Evolutionary conservation across 1,284 basidiomycete species (phyloP), one percentile per base, ranked within the genome.

Genomic region (Gastroboletus turbinatus): DNA sequence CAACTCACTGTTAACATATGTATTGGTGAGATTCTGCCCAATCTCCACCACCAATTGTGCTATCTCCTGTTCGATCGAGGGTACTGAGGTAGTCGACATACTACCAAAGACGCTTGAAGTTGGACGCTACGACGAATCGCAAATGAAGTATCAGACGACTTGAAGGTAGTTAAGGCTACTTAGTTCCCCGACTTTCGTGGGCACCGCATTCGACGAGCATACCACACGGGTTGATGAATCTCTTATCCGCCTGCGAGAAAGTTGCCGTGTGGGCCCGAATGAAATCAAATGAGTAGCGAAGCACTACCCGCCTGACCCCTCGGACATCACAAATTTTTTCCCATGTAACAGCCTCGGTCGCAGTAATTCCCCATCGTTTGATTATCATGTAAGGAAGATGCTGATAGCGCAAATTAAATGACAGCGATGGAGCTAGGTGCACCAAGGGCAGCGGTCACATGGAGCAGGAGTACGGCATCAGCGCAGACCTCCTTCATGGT

Each of bases 11-110:
- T 9, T 35, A 16, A 48, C 25, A 35, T 55, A 55, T 7, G 10
- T 56, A 8, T 30, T 55, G 25, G 44, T 55, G 32, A 56, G n/a
- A 23, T 35, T 55, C 11, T 55, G 53, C 2, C 36, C 43, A 23
- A 56, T 48, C 9, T 35, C 4, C n/a, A 21, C 36, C 11, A 56
- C 36, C 10, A 56, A 29, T 10, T 33, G n/a, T 21, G 16, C n/a
- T 2, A 48, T 8, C 25, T 56, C 43, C 25, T 56, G 44, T 47
- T 56, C 36, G 3, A 55, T 36, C 19, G 0, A 16, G 27, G 50
- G 19, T 38, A n/a, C n/a, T 19, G 43, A n/a, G 2, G 11, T 2
- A 25, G 39, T 33, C 9, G 53, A 36, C 30, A 55, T 44, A 11
- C 8, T 10, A 14, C 5, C 1, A 5, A 14, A 11, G 4, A 16